Evolutionary conservation across 177 flowering plant genomes (phyloP).

Genomic region (Vitis hybrid): DNA sequence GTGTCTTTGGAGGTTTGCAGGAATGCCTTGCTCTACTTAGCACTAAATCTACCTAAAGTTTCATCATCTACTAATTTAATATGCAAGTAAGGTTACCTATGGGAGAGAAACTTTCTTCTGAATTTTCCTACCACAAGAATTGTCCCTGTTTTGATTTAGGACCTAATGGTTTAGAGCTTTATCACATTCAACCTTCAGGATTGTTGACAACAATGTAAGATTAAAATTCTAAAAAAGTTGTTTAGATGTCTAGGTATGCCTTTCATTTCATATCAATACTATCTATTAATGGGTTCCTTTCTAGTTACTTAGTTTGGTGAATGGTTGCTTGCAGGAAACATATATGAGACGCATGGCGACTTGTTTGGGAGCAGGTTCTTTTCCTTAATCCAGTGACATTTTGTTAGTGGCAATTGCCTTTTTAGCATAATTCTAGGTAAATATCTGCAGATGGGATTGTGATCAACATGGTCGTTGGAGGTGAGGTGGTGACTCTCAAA

Average conservation of each 20-base stretch:
- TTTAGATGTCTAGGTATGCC: background rate
- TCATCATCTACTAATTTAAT: background rate
- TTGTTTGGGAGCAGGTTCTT: slow-evolving; percentile 88
- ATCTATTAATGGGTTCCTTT: background rate
- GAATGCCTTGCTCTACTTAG: background rate
- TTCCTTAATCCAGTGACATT: slow-evolving; percentile 2
- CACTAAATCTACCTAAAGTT: background rate
- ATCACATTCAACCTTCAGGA: background rate
- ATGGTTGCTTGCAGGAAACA: slow-evolving; percentile 61
- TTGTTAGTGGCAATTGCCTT: background rate
- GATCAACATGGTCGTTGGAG: slow-evolving; percentile 97
- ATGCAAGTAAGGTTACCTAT: background rate
- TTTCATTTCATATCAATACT: background rate
- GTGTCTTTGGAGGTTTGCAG: background rate
- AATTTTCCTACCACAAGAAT: background rate
- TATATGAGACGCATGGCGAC: slow-evolving; percentile 79
- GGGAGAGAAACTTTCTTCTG: background rate
- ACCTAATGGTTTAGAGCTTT: background rate
- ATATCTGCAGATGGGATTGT: slow-evolving; percentile 83
- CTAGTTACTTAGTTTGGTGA: background rate
- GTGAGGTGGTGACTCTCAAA: slow-evolving; percentile 86
- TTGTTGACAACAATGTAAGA: background rate
- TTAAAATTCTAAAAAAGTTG: background rate
- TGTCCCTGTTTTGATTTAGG: background rate
- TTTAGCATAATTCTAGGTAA: slow-evolving; percentile 4